Percentiles rank a stretch among this genome's conserved stretches.
phyloP scores from a whole-genome alignment of 1,284 basidiomycete genomes.

The Moesziomyces sp. region DNA sequence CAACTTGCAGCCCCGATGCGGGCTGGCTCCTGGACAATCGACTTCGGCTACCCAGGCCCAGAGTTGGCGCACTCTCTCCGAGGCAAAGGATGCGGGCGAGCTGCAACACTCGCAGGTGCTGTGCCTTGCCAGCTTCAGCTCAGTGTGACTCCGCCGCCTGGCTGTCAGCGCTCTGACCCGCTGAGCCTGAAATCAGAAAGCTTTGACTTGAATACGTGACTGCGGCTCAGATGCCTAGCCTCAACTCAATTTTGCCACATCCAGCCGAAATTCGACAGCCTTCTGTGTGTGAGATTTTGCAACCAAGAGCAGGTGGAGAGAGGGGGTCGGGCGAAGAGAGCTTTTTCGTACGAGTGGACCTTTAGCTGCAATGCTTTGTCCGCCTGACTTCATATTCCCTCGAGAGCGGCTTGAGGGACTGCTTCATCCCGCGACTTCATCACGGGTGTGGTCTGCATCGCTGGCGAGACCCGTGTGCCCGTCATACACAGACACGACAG shows the following conservation, averaged over 20 bases:
- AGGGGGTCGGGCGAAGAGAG: too few relatives aligned
- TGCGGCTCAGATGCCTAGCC: not conserved
- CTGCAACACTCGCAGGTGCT: not conserved
- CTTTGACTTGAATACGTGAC: not conserved
- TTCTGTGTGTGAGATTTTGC: constrained; percentile 24
- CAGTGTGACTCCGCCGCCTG: too few relatives aligned
- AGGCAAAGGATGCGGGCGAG: not conserved
- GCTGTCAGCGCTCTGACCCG: too few relatives aligned
- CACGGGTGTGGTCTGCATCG: too few relatives aligned
- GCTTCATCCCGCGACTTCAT: too few relatives aligned
- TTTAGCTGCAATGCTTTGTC: not conserved
- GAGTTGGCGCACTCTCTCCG: not conserved
- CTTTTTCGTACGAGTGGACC: not conserved
- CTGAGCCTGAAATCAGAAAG: not conserved
- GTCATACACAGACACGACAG: too few relatives aligned
- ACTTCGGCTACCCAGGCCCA: not conserved
- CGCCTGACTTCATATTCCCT: not conserved
- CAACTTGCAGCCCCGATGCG: not conserved
- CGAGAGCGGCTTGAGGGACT: too few relatives aligned
- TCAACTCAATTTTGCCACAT: constrained; percentile 17
- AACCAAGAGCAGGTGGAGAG: not conserved
- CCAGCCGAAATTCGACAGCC: constrained; percentile 9
- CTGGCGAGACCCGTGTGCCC: too few relatives aligned
- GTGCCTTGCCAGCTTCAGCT: not conserved
- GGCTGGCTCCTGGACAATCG: not conserved